Conservation (phyloP, 2,329 filamentous ascomycete species). For the Thermochaetoides dissita region DNA sequence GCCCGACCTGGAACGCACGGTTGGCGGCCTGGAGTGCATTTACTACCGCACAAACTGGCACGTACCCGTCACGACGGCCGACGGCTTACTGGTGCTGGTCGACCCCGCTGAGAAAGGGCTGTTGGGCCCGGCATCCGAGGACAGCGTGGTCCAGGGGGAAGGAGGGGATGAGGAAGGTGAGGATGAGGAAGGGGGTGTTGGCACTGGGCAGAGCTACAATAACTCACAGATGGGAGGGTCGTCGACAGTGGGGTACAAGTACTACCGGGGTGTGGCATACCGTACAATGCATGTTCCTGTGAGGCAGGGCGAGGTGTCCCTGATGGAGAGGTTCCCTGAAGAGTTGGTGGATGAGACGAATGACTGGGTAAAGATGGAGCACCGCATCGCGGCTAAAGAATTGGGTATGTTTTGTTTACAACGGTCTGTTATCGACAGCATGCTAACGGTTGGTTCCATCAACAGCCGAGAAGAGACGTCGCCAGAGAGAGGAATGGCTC, state of each 20-base stretch:
- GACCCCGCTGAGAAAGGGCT: neutral
- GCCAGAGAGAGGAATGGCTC: constrained; percentile 9
- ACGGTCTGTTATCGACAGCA: neutral
- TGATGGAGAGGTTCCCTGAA: constrained; percentile 10
- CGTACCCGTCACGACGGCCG: constrained; percentile 6
- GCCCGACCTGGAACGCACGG: constrained; percentile 6
- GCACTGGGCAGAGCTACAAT: too few species aligned
- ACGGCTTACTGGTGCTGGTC: constrained; percentile 8
- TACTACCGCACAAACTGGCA: constrained; percentile 14
- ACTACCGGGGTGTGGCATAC: constrained; percentile 6
- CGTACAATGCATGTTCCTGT: constrained; percentile 3
- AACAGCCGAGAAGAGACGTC: constrained; percentile 7
- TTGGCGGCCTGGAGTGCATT: constrained; percentile 8
- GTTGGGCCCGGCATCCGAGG: neutral
- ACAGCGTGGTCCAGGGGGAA: neutral
- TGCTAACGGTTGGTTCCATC: neutral
- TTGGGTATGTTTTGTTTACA: constrained; percentile 3
- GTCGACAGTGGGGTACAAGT: constrained; percentile 1
- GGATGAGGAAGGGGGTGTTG: neutral
- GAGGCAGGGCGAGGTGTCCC: neutral
- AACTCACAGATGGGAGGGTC: neutral
- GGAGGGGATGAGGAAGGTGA: neutral
- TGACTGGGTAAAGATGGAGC: constrained; percentile 10
- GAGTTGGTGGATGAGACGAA: constrained; percentile 10
- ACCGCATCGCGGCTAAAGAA: constrained; percentile 5